These are phyloP conservation scores for Lepiota subincarnata DNA, from an alignment of 768 basidiomycete genomes.

Conservation along the genomic window DNA sequence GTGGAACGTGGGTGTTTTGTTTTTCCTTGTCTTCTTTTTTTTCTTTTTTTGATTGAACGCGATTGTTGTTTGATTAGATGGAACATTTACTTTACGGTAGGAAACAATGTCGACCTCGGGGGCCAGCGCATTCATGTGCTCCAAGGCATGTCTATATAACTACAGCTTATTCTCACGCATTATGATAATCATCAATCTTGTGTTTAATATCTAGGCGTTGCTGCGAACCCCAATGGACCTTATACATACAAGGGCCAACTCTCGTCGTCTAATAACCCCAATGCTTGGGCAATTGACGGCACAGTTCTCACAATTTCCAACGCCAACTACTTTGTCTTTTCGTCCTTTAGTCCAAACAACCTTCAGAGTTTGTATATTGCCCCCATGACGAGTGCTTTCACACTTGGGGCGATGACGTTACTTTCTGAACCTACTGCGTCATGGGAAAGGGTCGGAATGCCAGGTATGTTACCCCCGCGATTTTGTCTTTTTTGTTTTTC, in stretches of 20 bases:
- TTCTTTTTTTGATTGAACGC: neutral
- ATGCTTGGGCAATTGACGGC: conserved; percentile 33
- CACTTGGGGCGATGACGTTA: conserved; percentile 3
- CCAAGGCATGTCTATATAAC: too few species aligned
- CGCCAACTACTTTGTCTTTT: conserved; percentile 27
- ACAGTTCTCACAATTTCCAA: conserved; percentile 23
- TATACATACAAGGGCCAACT: conserved; percentile 8
- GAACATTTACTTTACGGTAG: neutral
- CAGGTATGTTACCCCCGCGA: neutral
- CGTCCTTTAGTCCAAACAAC: neutral
- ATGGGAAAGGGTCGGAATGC: conserved; percentile 6
- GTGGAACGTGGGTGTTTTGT: conserved; percentile 26
- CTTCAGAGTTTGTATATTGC: too few species aligned
- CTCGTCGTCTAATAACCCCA: conserved; percentile 27
- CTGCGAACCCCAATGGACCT: neutral
- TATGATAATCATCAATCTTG: too few species aligned
- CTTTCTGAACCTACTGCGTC: conserved; percentile 12
- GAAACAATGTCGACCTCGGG: neutral
- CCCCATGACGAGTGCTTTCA: neutral
- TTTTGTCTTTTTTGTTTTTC: neutral
- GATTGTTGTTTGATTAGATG: conserved; percentile 19
- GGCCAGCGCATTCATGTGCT: too few species aligned
- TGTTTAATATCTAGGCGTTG: neutral
- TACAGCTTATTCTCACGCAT: too few species aligned
- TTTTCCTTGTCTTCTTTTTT: conserved; percentile 19